A percentile compares a stretch with the other conserved stretches of the same genome.
phyloP scores from a whole-genome alignment of 371 early-diverging fungal genomes.

The Vairimorpha necatrix region DNA sequence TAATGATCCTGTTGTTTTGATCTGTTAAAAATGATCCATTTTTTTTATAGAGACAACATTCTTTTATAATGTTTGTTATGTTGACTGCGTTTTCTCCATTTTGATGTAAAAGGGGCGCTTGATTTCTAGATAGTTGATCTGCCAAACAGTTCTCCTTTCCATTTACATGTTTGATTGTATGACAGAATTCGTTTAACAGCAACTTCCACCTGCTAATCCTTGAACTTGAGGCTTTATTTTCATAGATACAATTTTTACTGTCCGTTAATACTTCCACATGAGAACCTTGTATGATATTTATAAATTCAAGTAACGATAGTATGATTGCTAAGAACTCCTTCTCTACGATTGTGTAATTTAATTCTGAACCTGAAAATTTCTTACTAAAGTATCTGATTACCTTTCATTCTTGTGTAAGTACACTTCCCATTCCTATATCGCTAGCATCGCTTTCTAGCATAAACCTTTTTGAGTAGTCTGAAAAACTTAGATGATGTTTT shows the following conservation, averaged over 20 bases:
- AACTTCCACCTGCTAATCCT: conserved; percentile 27
- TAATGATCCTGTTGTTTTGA: background rate
- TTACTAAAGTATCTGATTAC: conserved; percentile 28
- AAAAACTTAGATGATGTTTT: background rate
- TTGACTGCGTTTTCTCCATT: background rate
- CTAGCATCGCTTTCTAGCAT: conserved; percentile 45
- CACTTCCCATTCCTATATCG: conserved; percentile 37
- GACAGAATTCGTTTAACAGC: conserved; percentile 14
- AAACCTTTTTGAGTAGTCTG: conserved; percentile 12
- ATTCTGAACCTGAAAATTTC: conserved; percentile 15
- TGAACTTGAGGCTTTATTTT: background rate
- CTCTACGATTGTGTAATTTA: conserved; percentile 35
- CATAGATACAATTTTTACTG: conserved; percentile 8
- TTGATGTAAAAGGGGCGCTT: too few species aligned
- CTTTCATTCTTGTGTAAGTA: conserved; percentile 38
- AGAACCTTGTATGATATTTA: conserved; percentile 4
- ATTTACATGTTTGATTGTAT: conserved; percentile 7
- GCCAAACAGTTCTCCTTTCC: conserved; percentile 31
- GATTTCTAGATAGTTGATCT: conserved; percentile 27
- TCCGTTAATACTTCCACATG: background rate
- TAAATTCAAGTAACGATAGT: conserved; percentile 11
- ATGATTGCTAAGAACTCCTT: conserved; percentile 29
- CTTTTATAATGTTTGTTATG: background rate
- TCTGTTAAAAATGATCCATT: background rate
- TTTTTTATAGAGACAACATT: background rate